Base-by-base conservation (phyloP, 2,329 filamentous ascomycete genomes). In the Fusarium haematococcum region DNA sequence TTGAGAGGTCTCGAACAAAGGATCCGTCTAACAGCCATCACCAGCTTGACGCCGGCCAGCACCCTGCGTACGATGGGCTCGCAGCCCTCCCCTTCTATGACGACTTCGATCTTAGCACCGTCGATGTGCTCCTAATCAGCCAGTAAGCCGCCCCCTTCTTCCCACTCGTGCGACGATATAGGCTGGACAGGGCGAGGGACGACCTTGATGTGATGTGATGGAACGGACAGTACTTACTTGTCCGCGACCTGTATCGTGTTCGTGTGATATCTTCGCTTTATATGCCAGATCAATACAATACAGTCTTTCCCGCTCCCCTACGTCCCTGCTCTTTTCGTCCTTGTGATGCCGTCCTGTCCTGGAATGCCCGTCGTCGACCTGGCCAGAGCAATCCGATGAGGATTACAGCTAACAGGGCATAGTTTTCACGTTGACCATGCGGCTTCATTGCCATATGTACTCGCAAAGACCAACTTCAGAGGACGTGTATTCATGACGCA, bases 401-500 rank as follows among this genome's bases (percentile, higher is more conserved):
- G 60, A 74, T 59, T 32, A 65, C 67, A 65, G 78, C 79, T 81
- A 77, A 81, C 72, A 57, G 61, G 62, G 64, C 45, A 73, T 75
- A 98, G 96, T 93, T 99, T 99, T 81, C 97, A 99, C 83, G 89
- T 98, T 82, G 97, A 99, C 81, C 97, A 99, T 86, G 97, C 97
- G n/a, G 96, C 96, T 18, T 98, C 96, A n/a, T 87, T 99, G 56
- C 97, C 97, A 52, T 99, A 98, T 82, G 97, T 99, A 69, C 90
- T 99, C 75, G 94, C 96, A 75, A 99, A 99, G 86, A 98, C 97
- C 41, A 98, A 98, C 83, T 99, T 99, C 87, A 93, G 94, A 75
- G 97, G 97, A 58, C 92, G 95, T 25, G 96, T 98, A 70, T 98
- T 98, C 86, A 99, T 98, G 96, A 99, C 97, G 61, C 97, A 99